phyloP scores from a whole-genome alignment of 768 basidiomycete species.

The Termitomyces sp. region DNA sequence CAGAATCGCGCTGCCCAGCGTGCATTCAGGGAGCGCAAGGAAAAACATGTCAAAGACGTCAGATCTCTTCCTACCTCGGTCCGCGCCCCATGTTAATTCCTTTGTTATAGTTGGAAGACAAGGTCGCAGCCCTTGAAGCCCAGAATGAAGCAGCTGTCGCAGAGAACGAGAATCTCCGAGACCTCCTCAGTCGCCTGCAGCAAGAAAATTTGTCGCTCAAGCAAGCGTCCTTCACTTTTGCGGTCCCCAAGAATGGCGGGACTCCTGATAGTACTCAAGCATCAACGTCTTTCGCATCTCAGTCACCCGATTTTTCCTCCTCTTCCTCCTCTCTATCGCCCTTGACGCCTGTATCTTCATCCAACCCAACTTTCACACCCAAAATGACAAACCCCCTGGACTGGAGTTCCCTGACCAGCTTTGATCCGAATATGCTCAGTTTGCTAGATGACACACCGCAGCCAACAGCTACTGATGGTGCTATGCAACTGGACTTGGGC shows the following conservation, averaged over 20 bases:
- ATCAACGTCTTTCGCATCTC: conserved; percentile 21
- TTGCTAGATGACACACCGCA: conserved; percentile 57
- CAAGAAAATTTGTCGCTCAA: conserved; percentile 83
- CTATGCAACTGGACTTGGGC: conserved; percentile 58
- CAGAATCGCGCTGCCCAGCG: conserved; percentile 97
- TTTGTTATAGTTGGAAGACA: conserved; percentile 72
- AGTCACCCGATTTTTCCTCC: conserved; percentile 22
- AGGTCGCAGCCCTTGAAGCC: conserved; percentile 80
- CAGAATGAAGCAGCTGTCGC: conserved; percentile 66
- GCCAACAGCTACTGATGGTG: conserved; percentile 47
- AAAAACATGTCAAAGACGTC: conserved; percentile 96
- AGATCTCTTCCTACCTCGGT: conserved; percentile 25
- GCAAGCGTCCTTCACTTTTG: conserved; percentile 79
- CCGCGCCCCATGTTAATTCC: neutral
- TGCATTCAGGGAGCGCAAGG: conserved; percentile 95
- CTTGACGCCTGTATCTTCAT: conserved; percentile 10
- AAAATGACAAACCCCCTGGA: conserved; percentile 45
- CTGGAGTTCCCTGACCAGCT: conserved; percentile 62
- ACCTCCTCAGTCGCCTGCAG: conserved; percentile 79
- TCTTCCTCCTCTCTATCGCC: conserved; percentile 12
- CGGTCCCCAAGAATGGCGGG: conserved; percentile 45
- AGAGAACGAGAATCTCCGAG: conserved; percentile 88
- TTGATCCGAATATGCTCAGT: conserved; percentile 64
- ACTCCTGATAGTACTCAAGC: conserved; percentile 13
- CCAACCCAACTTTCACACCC: conserved; percentile 26